These are phyloP conservation scores for Aegle marmelos DNA, from an alignment of 345 rosid genomes.

Conservation along the genomic window DNA sequence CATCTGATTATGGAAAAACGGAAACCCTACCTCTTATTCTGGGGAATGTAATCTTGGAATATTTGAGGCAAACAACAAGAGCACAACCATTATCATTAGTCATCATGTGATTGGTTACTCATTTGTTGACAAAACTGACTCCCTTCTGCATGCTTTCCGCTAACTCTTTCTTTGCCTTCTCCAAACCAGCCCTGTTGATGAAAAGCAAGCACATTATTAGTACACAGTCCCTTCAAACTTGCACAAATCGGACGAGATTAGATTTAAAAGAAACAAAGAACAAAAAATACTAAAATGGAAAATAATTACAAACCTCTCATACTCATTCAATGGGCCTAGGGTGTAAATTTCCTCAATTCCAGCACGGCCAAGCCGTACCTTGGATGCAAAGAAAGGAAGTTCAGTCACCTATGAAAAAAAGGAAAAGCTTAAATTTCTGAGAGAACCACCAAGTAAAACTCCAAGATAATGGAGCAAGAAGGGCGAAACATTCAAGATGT, in stretches of 20 bases:
- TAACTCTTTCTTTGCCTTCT: slow-evolving; percentile 87
- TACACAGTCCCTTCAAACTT: not conserved
- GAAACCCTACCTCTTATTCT: slow-evolving; percentile 14
- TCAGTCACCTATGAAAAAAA: slow-evolving; percentile 67
- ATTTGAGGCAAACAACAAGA: not conserved
- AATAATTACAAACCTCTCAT: slow-evolving; percentile 56
- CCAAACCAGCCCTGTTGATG: slow-evolving; percentile 58
- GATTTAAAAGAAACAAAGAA: not conserved
- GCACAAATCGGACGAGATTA: not conserved
- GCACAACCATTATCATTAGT: not conserved
- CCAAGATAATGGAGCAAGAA: not conserved
- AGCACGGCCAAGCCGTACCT: slow-evolving; percentile 70
- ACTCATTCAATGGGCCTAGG: slow-evolving; percentile 79
- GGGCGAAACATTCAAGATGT: not conserved
- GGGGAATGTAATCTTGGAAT: not conserved
- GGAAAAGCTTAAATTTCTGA: not conserved
- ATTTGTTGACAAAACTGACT: slow-evolving; percentile 60
- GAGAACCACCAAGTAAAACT: not conserved
- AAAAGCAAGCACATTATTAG: not conserved
- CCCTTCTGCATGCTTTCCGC: slow-evolving; percentile 81
- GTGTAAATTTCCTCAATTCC: slow-evolving; percentile 78
- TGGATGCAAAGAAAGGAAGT: slow-evolving; percentile 91
- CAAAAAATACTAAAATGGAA: too few relatives aligned
- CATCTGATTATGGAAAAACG: not conserved
- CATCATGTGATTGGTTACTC: slow-evolving; percentile 10